phyloP scores from a whole-genome alignment of 2,329 filamentous ascomycete species.

The Ophiosphaerella narmari region DNA sequence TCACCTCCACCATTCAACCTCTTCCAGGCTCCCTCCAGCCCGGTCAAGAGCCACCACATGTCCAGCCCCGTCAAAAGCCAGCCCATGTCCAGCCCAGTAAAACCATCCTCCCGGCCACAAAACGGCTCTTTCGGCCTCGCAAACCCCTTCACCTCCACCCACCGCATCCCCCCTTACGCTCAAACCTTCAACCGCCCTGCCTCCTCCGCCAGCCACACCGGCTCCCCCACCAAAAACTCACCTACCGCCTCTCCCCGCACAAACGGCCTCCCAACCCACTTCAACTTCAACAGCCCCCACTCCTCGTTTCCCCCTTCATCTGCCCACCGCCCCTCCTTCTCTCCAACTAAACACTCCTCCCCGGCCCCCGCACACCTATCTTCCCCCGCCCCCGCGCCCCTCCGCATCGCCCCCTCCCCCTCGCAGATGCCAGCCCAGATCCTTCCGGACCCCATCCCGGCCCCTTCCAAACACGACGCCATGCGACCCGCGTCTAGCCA shows the following conservation, averaged over 20 bases:
- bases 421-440: slow-evolving; percentile 40
- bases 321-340: slow-evolving; percentile 40
- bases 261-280: slow-evolving; percentile 36
- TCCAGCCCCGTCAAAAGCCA: slow-evolving; percentile 31
- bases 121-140: slow-evolving; percentile 35
- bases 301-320: slow-evolving; percentile 51
- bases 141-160: slow-evolving; percentile 28
- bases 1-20: slow-evolving; percentile 41
- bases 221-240: slow-evolving; percentile 44
- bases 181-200: slow-evolving; percentile 39
- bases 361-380: slow-evolving; percentile 36
- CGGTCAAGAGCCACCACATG: slow-evolving; percentile 31
- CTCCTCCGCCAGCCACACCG: slow-evolving; percentile 31
- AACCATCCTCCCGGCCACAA: slow-evolving; percentile 21
- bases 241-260: slow-evolving; percentile 42
- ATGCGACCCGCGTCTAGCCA: slow-evolving; percentile 39
- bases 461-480: slow-evolving; percentile 54
- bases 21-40: slow-evolving; percentile 28
- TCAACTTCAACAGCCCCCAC: slow-evolving; percentile 50
- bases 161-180: slow-evolving; percentile 21
- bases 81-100: slow-evolving; percentile 12
- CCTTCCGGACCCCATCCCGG: slow-evolving; percentile 44
- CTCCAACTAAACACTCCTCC: slow-evolving; percentile 47
- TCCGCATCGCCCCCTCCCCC: slow-evolving; percentile 36
- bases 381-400: slow-evolving; percentile 30